Evolutionary conservation across 768 basidiomycete genomes (phyloP), one percentile per base, ranked within the genome.

Genomic region (Tulasnella calospora): DNA sequence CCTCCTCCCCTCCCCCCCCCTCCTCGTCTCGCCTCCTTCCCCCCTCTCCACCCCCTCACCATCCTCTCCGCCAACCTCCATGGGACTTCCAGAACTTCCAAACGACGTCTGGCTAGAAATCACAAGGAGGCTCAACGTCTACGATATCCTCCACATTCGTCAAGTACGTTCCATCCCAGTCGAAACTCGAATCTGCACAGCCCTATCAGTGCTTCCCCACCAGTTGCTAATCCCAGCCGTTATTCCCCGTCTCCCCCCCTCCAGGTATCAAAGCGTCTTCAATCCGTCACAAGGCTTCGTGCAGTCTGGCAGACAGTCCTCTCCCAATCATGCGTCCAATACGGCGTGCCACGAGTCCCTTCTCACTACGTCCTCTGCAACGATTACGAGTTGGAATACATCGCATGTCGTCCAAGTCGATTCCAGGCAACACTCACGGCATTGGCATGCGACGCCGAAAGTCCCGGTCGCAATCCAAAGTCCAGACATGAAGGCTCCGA

Each of bases 21-120:
- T 30, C 46, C 41, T 51, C 15, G 21, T 74, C 44, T 51, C 44
- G 8, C 30, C 73, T 21, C 33, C 73, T 35, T 7, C 13, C 46
- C 40, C 73, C 40, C 17, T 12, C 69, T 8, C 73, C 17, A 15
- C 46, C 73, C 51, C 23, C 51, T 38, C 41, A 6, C 41, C 44
- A 9, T 35, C 46, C 7, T 33, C 47, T n/a, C 27, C 74, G n/a
- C 46, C 33, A 23, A 13, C 47, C 17, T 51, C 47, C 38, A 75
- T 75, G 73, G 27, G 44, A 12, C 51, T 74, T 5, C 8, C n/a
- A 12, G 44, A 47, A 36, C 46, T 75, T 35, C 74, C 74, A 33
- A 47, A 46, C 55, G 74, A 75, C 44, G 30, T 75, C 19, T 75
- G 38, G 38, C 23, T 75, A 7, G 74, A 75, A 75, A 75, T 75